These are phyloP conservation scores for Penicillium bovifimosum DNA, from an alignment of 495 filamentous ascomycete genomes.

Conservation along the genomic window DNA sequence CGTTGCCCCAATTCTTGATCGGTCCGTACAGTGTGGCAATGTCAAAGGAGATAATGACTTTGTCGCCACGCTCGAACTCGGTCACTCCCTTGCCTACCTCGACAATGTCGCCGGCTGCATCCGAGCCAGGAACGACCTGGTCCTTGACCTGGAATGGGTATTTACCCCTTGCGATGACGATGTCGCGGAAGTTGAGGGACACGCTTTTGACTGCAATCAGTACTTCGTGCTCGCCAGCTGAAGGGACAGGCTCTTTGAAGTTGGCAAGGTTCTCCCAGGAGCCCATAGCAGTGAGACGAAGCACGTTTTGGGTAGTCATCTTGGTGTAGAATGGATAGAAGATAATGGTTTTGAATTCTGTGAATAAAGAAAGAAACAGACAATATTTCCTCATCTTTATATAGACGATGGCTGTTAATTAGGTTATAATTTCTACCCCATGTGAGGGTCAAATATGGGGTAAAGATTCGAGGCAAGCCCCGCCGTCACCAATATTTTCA, in stretches of 20 bases:
- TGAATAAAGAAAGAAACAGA: no score
- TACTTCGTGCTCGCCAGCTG: slow-evolving; percentile 49
- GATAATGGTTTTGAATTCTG: no score
- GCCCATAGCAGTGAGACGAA: no score
- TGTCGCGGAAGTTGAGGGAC: slow-evolving; percentile 70
- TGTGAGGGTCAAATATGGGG: no score
- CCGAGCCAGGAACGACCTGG: slow-evolving; percentile 58
- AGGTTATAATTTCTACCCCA: no score
- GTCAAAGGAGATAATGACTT: slow-evolving; percentile 64
- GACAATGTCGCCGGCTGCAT: slow-evolving; percentile 64
- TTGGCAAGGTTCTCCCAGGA: neutral
- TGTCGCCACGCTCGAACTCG: slow-evolving; percentile 56
- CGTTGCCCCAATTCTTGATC: slow-evolving; percentile 31
- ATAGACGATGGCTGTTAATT: no score
- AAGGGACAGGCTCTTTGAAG: slow-evolving; percentile 5
- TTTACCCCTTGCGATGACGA: slow-evolving; percentile 56
- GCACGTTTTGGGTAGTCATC: no score
- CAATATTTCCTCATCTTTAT: no score
- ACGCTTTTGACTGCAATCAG: slow-evolving; percentile 56
- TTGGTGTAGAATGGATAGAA: no score
- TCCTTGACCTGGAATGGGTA: slow-evolving; percentile 56
- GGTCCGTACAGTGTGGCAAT: slow-evolving; percentile 56
- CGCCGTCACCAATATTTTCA: no score
- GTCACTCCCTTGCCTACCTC: slow-evolving; percentile 57
- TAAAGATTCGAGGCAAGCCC: no score